Percentiles rank a stretch among this genome's conserved stretches.
Evolutionary conservation across 495 filamentous ascomycete genomes (phyloP).

Genomic region (Tuber magnatum): DNA sequence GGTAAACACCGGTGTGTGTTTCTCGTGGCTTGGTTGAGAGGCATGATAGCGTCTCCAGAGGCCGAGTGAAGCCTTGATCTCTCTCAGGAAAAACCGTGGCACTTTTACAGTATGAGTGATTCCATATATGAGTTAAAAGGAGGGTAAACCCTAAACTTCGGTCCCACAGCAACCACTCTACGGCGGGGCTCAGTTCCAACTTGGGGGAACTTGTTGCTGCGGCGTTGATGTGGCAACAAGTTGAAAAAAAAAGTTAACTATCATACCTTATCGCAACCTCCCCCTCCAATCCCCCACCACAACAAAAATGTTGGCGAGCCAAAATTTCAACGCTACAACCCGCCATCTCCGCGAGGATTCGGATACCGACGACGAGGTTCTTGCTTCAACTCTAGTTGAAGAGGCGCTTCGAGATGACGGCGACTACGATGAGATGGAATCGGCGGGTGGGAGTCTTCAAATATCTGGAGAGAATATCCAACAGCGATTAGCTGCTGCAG

Average conservation of each 20-base stretch:
- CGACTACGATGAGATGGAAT: constrained; percentile 45
- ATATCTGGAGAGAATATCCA: constrained; percentile 66
- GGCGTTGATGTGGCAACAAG: constrained; percentile 9
- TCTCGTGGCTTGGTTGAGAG: neutral
- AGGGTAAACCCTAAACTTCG: constrained; percentile 33
- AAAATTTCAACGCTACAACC: constrained; percentile 31
- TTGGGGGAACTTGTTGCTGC: constrained; percentile 1
- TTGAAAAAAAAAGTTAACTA: constrained; percentile 28
- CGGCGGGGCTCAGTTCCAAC: constrained; percentile 23
- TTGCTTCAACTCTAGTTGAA: constrained; percentile 37
- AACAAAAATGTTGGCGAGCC: constrained; percentile 24
- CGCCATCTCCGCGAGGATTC: constrained; percentile 33
- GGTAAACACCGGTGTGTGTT: neutral
- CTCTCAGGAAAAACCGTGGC: neutral
- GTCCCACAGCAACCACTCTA: constrained; percentile 23
- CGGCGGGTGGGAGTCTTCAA: constrained; percentile 26
- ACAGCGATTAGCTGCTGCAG: constrained; percentile 77
- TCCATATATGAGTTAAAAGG: neutral
- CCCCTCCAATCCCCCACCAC: constrained; percentile 13
- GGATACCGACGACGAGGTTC: constrained; percentile 38
- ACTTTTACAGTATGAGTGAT: constrained; percentile 2
- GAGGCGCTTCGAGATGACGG: constrained; percentile 42
- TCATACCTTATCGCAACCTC: constrained; percentile 15
- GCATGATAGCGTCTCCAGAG: neutral
- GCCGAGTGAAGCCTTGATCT: neutral